Evolutionary conservation across 2,329 filamentous ascomycete species (phyloP), one percentile per base, ranked within the genome.

Genomic region (Stagonosporopsis rhizophila): DNA sequence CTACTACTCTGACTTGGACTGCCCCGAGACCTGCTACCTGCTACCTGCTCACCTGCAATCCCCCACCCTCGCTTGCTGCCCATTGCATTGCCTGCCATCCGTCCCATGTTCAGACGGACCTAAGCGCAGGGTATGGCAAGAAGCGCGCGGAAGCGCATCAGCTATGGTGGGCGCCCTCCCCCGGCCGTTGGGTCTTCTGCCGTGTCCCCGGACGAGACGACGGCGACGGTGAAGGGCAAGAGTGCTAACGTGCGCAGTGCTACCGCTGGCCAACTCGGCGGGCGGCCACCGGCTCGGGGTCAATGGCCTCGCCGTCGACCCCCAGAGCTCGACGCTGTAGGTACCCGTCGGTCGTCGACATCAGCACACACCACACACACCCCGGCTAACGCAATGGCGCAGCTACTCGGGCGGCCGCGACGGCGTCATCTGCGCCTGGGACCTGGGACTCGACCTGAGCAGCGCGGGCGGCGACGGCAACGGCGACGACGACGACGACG

Each of bases 401-500:
- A 97, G 53, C 69, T 99, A 98, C 79, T 97, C 95, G 41, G 95
- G 92, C 64, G 95, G 95, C 58, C 89, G 95, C 73, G 95, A 99
- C 78, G 95, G 95, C 67, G 90, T 95, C 46, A 89, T 99, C 65
- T 99, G 95, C 79, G 92, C 94, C 59, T 99, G 95, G 95, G 89
- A 98, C 76, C 81, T 97, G 49, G 86, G 91, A 69, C 85, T 91
- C 70, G 84, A 92, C 73, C 81, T 90, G 61, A 79, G 79, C 61
- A 59, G 74, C n/a, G n/a, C 44, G n/a, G n/a, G 9, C 4, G 25
- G 9, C 25, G 5, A 27, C 25, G 25, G 9, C 25, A 4, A 27
- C 28, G 28, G 3, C 28, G 28, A 8, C 28, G 9, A 8, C 25
- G 27, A 2, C 51, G 51, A 61, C 52, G 52, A 68, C 65, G 64